Percentiles rank a stretch among this genome's conserved stretches.
Conservation (phyloP, 192 early-diverging fungal species). For the Thamnidium elegans region DNA sequence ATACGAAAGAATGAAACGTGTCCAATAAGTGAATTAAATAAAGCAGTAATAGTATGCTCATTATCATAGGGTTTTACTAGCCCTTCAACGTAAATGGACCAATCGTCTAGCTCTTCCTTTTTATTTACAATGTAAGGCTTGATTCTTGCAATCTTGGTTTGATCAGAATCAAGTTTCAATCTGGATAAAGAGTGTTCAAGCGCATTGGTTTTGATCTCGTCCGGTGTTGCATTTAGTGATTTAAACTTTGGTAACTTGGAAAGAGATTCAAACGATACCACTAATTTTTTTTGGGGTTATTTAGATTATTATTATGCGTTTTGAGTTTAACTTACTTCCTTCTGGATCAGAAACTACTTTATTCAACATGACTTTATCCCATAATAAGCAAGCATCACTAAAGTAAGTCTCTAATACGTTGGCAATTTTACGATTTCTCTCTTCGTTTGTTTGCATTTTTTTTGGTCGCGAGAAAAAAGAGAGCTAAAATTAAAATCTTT, state of each 20-base stretch:
- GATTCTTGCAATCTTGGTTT: slow-evolving; percentile 5
- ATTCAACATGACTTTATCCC: slow-evolving; percentile 24
- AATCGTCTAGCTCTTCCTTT: slow-evolving; percentile 23
- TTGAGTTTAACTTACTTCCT: slow-evolving; percentile 9
- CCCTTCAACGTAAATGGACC: slow-evolving; percentile 33
- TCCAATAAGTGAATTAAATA: slow-evolving; percentile 18
- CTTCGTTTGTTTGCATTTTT: background rate
- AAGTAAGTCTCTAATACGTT: slow-evolving; percentile 30
- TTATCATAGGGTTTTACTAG: slow-evolving; percentile 14
- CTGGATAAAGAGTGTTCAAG: background rate
- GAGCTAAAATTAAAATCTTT: background rate
- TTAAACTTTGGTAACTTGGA: slow-evolving; percentile 13
- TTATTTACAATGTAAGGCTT: slow-evolving; percentile 20
- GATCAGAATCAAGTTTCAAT: background rate
- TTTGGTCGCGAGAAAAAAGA: background rate
- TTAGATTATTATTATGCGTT: background rate
- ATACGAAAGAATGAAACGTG: slow-evolving; percentile 22
- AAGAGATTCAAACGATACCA: slow-evolving; percentile 10
- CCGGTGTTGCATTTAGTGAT: background rate
- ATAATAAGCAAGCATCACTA: slow-evolving; percentile 26
- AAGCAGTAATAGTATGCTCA: slow-evolving; percentile 5
- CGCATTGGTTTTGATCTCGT: slow-evolving; percentile 13
- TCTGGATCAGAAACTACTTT: slow-evolving; percentile 7
- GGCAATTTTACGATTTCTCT: slow-evolving; percentile 16
- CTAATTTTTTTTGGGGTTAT: background rate